Conservation (phyloP, 1,139 yeast genomes). For the Candida glucosophila region DNA sequence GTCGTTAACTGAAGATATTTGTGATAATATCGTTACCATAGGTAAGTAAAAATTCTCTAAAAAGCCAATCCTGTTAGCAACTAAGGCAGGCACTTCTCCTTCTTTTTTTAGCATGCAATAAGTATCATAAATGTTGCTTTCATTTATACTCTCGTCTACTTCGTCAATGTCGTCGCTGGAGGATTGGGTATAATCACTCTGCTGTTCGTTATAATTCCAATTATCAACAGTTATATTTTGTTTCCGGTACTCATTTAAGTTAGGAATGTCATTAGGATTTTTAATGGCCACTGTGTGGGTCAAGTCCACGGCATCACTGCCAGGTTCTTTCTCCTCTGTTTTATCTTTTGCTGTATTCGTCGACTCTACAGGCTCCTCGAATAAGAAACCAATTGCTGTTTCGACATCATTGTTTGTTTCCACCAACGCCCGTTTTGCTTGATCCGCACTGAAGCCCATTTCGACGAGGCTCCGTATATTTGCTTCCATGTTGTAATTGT, state of each 20-base stretch:
- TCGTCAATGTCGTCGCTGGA: background rate
- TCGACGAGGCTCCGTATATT: conserved; percentile 35
- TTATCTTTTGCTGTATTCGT: conserved; percentile 4
- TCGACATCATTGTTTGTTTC: conserved; percentile 40
- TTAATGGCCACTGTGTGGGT: conserved; percentile 4
- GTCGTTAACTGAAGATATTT: conserved; percentile 9
- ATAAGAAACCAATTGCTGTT: conserved; percentile 45
- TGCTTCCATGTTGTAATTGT: conserved; percentile 8
- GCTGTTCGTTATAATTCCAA: background rate
- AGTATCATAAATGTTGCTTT: too few relatives aligned
- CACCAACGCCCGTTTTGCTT: conserved; percentile 33
- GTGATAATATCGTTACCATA: conserved; percentile 16
- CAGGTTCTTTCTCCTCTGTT: conserved; percentile 1
- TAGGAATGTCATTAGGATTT: conserved; percentile 5
- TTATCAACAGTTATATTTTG: too few relatives aligned
- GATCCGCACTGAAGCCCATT: conserved; percentile 52
- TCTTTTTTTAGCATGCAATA: too few relatives aligned
- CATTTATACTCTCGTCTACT: conserved; percentile 3
- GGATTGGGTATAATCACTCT: background rate
- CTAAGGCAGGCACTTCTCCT: conserved; percentile 8
- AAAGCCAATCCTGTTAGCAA: conserved; percentile 8
- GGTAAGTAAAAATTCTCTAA: conserved; percentile 21
- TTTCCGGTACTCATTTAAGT: conserved; percentile 1
- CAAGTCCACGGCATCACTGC: background rate
- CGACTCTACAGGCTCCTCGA: conserved; percentile 29